Evolutionary conservation across 345 rosid genomes (phyloP).

Genomic region (Passiflora organensis): DNA sequence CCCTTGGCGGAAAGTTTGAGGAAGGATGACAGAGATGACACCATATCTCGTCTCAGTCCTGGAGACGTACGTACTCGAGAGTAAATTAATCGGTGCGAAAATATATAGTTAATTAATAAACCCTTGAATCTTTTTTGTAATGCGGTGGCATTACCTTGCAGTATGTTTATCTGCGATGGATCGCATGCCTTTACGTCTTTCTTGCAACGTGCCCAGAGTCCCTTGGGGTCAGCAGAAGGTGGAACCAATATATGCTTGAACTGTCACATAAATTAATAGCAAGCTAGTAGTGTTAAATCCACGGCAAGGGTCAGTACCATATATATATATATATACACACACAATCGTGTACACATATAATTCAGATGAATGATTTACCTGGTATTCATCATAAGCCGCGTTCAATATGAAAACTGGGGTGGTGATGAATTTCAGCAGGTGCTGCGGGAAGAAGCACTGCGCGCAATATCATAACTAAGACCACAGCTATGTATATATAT

Average conservation of each 20-base stretch:
- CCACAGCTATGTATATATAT: no score
- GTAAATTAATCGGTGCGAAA: no score
- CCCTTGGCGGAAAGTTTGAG: constrained; percentile 36
- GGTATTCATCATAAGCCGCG: constrained; percentile 87
- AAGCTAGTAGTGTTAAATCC: no score
- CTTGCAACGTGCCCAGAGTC: constrained; percentile 78
- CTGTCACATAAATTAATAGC: constrained; percentile 30
- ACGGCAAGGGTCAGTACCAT: no score
- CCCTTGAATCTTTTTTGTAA: no score
- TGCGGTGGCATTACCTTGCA: no score
- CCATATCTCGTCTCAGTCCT: constrained; percentile 82
- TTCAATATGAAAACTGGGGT: constrained; percentile 80
- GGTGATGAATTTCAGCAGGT: constrained; percentile 48
- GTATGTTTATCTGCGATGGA: constrained; percentile 41
- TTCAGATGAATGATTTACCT: constrained; percentile 38
- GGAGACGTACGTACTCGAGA: neutral
- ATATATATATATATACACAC: no score
- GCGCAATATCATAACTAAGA: constrained; percentile 16
- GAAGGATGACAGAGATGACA: constrained; percentile 42
- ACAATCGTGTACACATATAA: neutral
- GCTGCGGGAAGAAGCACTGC: constrained; percentile 96
- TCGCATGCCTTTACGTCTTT: constrained; percentile 48
- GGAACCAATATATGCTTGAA: constrained; percentile 80
- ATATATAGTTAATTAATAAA: neutral
- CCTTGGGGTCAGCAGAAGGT: constrained; percentile 58